Evolutionary conservation across 495 filamentous ascomycete species (phyloP), one percentile per base, ranked within the genome.

Genomic region (Neurospora discreta): DNA sequence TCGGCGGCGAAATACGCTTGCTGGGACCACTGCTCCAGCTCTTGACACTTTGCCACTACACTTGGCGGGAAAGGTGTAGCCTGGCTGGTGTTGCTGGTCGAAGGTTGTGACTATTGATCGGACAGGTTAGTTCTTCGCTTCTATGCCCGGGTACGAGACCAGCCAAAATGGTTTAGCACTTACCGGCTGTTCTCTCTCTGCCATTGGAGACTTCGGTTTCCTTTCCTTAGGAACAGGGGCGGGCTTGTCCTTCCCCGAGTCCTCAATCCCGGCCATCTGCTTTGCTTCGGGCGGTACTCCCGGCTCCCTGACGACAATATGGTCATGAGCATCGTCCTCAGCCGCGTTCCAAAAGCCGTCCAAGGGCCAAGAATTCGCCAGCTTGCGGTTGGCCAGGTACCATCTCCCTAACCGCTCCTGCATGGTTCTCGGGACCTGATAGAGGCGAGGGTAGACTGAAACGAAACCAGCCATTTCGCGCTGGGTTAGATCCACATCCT

Each of bases 401-500:
- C 75, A 76, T 39, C 41, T 65, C 3, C 26, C 13, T 20, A 74
- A 40, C 6, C 75, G 60, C 9, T 39, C 44, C 15, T 38, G 69
- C 13, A 41, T 71, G 15, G 26, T 72, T 4, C 1, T 8, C 1
- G 69, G 43, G 15, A 76, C 73, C 20, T 75, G 73, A 33, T 73
- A 72, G 10, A 76, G 60, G 4, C 75, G 68, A 11, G 41, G 52
- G 38, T 73, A 75, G 6, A 76, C 39, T 1, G 44, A 39, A 9
- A 60, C 60, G 30, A 75, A 71, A 6, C 44, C 58, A 15, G 39
- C 20, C 38, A 75, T 39, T 13, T 74, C 71, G 3, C 60, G 40
- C 23, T 70, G 46, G 3, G 36, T 70, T 11, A 74, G 58, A 11
- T 7, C 33, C 6, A 71, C 68, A 8, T 52, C 68, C 52, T 65